Conservation (phyloP, 805 yeast genomes). For the Candida sonorensis region DNA sequence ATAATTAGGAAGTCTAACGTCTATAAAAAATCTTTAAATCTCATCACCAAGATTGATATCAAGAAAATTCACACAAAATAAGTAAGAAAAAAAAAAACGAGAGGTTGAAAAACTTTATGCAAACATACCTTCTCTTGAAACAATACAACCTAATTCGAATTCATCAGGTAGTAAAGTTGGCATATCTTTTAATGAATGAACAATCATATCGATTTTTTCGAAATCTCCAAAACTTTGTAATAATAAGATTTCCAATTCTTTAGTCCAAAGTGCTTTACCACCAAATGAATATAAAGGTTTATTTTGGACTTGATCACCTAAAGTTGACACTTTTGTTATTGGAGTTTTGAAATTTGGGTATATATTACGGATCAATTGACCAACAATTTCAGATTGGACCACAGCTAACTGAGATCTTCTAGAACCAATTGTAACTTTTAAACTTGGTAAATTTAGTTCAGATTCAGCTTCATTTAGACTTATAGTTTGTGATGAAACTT, state of each 20-base stretch:
- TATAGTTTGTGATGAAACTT: neutral
- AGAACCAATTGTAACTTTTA: conserved; percentile 61
- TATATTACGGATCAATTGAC: conserved; percentile 42
- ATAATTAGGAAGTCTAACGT: conserved; percentile 33
- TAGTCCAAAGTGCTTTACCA: conserved; percentile 95
- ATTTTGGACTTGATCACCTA: conserved; percentile 84
- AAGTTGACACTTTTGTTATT: conserved; percentile 71
- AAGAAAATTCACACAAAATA: neutral
- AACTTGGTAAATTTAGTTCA: conserved; percentile 11
- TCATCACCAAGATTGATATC: conserved; percentile 15
- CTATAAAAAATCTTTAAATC: conserved; percentile 20
- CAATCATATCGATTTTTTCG: conserved; percentile 77
- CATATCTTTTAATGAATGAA: conserved; percentile 86
- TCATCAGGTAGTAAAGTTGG: conserved; percentile 90
- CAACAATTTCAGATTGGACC: conserved; percentile 73
- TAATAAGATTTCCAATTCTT: conserved; percentile 79
- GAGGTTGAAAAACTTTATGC: too few relatives aligned
- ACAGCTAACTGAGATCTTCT: conserved; percentile 86
- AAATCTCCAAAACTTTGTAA: conserved; percentile 56
- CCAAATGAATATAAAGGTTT: conserved; percentile 92
- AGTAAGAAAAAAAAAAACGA: conserved; percentile 1
- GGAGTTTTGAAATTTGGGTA: conserved; percentile 69
- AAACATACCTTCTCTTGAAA: conserved; percentile 57
- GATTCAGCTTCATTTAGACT: conserved; percentile 9
- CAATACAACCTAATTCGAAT: conserved; percentile 81